Conservation (phyloP, 495 filamentous ascomycete species). For the Hypoxylon subgilvum region DNA sequence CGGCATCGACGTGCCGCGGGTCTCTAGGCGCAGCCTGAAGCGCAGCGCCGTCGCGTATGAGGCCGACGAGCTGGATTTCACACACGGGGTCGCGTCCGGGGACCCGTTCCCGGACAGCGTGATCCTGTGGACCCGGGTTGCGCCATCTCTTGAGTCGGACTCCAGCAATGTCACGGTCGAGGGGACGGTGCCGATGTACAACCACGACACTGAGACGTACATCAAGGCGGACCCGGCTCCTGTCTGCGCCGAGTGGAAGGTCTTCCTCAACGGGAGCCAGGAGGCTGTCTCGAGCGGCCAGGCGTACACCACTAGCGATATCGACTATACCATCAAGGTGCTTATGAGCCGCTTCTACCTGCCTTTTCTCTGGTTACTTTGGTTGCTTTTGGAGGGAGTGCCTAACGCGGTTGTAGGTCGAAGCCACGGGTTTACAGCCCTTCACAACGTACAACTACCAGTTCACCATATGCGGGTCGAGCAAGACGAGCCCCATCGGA, state of each 20-base stretch:
- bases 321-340: slow-evolving; percentile 75
- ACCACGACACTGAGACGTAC: slow-evolving; percentile 59
- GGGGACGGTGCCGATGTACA: slow-evolving; percentile 61
- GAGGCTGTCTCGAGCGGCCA: slow-evolving; percentile 40
- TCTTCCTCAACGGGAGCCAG: slow-evolving; percentile 48
- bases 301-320: slow-evolving; percentile 68
- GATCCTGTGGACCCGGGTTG: slow-evolving; percentile 72
- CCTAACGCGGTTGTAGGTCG: slow-evolving; percentile 50
- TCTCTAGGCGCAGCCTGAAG: slow-evolving; percentile 47
- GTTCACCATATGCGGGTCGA: slow-evolving; percentile 59
- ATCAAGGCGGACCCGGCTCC: slow-evolving; percentile 59
- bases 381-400: not conserved
- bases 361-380: not conserved
- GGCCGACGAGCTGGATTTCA: slow-evolving; percentile 61
- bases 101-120: slow-evolving; percentile 69
- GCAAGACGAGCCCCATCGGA: slow-evolving; percentile 53
- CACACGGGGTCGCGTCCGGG: slow-evolving; percentile 72
- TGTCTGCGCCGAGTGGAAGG: slow-evolving; percentile 64
- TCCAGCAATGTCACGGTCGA: slow-evolving; percentile 61
- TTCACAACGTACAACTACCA: slow-evolving; percentile 68
- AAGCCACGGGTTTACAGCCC: slow-evolving; percentile 62
- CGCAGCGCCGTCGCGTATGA: slow-evolving; percentile 65
- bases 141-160: slow-evolving; percentile 61
- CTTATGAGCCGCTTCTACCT: not conserved
- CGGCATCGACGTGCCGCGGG: slow-evolving; percentile 58